These are phyloP conservation scores for Leptomonas pyrrhocoris DNA, from an alignment of 208 protist genomes.

Conservation along the genomic window DNA sequence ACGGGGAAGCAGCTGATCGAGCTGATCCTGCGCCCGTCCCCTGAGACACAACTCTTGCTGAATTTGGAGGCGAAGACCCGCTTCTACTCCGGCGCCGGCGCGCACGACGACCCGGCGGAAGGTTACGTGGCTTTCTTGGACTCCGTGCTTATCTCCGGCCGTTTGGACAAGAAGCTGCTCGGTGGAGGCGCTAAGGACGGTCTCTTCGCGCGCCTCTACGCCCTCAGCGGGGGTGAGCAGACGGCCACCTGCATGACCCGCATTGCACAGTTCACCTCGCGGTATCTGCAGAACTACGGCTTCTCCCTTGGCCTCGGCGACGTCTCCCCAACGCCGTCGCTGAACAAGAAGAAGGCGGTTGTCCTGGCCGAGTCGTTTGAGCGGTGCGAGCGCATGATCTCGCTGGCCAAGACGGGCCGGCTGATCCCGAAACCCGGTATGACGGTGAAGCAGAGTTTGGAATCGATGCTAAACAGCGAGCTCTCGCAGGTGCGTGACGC, in stretches of 20 bases:
- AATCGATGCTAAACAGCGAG: slow-evolving; percentile 94
- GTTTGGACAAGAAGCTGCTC: slow-evolving; percentile 97
- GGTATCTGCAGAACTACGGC: slow-evolving; percentile 96
- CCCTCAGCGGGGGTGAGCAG: slow-evolving; percentile 77
- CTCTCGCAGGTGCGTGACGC: slow-evolving; percentile 98
- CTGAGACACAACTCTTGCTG: slow-evolving; percentile 64
- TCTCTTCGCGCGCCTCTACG: slow-evolving; percentile 96
- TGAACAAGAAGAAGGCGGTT: slow-evolving; percentile 91
- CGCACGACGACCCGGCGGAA: slow-evolving; percentile 84
- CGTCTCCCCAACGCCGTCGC: slow-evolving; percentile 90
- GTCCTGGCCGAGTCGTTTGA: slow-evolving; percentile 94
- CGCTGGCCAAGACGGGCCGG: slow-evolving; percentile 90
- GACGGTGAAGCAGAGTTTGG: slow-evolving; percentile 94
- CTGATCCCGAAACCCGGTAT: slow-evolving; percentile 95
- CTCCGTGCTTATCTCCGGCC: slow-evolving; percentile 95
- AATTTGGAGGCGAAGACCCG: slow-evolving; percentile 93
- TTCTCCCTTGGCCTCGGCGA: slow-evolving; percentile 99
- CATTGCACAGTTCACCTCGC: slow-evolving; percentile 94
- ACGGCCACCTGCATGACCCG: slow-evolving; percentile 95
- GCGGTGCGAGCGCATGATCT: slow-evolving; percentile 93
- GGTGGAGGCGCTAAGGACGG: slow-evolving; percentile 94
- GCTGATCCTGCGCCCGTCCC: slow-evolving; percentile 89
- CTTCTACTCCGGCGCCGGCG: slow-evolving; percentile 76
- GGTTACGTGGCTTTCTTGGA: slow-evolving; percentile 96
- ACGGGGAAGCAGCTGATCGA: slow-evolving; percentile 99